Evolutionary conservation across 1,284 basidiomycete genomes (phyloP).

Genomic region (Malassezia obtusa): DNA sequence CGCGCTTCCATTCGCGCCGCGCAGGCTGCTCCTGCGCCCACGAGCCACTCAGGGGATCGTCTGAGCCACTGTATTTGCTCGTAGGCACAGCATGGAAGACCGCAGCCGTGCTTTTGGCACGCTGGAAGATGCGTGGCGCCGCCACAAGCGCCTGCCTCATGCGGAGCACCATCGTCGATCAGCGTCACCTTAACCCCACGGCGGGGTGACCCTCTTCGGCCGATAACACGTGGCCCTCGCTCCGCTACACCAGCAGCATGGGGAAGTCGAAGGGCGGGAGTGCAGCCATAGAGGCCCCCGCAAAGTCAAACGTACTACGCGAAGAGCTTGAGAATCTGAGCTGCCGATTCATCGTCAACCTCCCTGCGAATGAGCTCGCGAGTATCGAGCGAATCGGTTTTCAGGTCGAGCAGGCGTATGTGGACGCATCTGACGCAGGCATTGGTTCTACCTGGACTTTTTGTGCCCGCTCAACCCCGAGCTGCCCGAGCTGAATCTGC

Average conservation of each 20-base stretch:
- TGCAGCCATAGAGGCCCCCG: background rate
- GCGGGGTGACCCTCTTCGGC: background rate
- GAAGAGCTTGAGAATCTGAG: slow-evolving; percentile 49
- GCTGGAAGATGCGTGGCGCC: background rate
- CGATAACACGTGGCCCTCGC: background rate
- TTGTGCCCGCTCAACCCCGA: slow-evolving; percentile 71
- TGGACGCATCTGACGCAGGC: slow-evolving; percentile 53
- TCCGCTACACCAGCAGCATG: background rate
- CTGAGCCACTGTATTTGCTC: background rate
- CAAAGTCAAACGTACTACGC: slow-evolving; percentile 8
- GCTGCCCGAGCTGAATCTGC: slow-evolving; percentile 66
- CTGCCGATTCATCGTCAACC: slow-evolving; percentile 82
- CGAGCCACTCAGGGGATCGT: background rate
- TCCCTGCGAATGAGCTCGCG: slow-evolving; percentile 82
- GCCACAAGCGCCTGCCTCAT: background rate
- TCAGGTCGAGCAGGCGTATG: slow-evolving; percentile 97
- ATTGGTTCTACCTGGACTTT: slow-evolving; percentile 99
- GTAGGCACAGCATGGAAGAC: slow-evolving; percentile 5
- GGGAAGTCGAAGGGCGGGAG: background rate
- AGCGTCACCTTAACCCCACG: background rate
- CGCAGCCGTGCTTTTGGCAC: slow-evolving; percentile 9
- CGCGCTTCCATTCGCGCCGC: slow-evolving; percentile 35
- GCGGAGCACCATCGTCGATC: background rate
- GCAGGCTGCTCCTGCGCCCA: background rate
- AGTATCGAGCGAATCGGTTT: slow-evolving; percentile 91